A percentile compares a stretch with the other conserved stretches of the same genome.
These are phyloP conservation scores for Nepenthes mirabilis DNA, from an alignment of 148 eudicot species.

Conservation along the genomic window DNA sequence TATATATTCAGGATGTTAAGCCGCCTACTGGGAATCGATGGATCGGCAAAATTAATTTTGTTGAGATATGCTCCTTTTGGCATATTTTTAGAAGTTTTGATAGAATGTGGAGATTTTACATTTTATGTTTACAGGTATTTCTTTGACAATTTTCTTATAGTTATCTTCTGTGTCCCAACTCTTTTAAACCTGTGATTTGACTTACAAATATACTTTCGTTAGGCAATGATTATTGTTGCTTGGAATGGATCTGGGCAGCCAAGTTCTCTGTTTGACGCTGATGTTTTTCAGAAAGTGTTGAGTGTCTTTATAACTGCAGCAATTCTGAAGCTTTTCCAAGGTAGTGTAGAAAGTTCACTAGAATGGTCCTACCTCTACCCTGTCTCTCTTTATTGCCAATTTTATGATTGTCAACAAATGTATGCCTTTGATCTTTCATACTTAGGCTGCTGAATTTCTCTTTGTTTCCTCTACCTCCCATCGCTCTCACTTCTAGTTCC, in stretches of 20 bases:
- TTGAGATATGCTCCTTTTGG: constrained; percentile 59
- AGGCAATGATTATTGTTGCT: constrained; percentile 67
- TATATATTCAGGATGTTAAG: constrained; percentile 23
- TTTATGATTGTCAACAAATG: too few species aligned
- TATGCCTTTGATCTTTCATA: too few species aligned
- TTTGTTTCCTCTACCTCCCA: too few species aligned
- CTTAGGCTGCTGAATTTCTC: too few species aligned
- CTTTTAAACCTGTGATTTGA: not conserved
- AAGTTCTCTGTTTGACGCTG: constrained; percentile 25
- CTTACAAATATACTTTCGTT: not conserved
- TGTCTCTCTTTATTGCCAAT: not conserved
- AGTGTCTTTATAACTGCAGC: constrained; percentile 61
- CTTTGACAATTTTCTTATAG: not conserved
- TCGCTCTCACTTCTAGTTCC: too few species aligned
- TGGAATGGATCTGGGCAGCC: constrained; percentile 48
- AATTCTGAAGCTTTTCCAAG: constrained; percentile 40
- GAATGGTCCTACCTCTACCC: constrained; percentile 2
- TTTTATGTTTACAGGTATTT: constrained; percentile 46
- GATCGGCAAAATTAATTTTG: constrained; percentile 52
- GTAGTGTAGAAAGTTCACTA: constrained; percentile 9
- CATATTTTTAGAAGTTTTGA: constrained; percentile 63
- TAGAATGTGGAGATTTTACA: constrained; percentile 64
- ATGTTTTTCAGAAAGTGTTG: constrained; percentile 44
- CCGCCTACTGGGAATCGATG: constrained; percentile 26
- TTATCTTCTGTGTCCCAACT: not conserved